Conservation (phyloP, 2,329 filamentous ascomycete genomes). For the Colletotrichum sp. region DNA sequence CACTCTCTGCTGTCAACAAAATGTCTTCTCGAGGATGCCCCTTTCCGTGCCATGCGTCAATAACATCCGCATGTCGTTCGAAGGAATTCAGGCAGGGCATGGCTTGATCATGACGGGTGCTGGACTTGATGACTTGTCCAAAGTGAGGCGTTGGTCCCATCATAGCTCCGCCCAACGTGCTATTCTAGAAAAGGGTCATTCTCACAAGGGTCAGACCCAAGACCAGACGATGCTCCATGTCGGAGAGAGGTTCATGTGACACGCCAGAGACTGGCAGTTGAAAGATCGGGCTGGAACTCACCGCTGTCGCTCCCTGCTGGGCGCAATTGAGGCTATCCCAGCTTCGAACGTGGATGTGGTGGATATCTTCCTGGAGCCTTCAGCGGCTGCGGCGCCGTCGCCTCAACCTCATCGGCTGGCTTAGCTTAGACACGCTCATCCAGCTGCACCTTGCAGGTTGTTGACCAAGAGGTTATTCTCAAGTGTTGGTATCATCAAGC, state of each 20-base stretch:
- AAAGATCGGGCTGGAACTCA: not conserved
- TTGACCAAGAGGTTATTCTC: not conserved
- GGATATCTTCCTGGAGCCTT: not conserved
- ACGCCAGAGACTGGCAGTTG: not conserved
- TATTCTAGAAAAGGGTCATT: not conserved
- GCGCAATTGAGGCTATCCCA: conserved; percentile 13
- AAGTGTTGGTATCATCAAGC: not conserved
- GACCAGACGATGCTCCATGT: conserved; percentile 4
- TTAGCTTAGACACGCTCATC: not conserved
- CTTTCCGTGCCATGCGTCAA: not conserved
- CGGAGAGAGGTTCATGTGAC: conserved; percentile 4
- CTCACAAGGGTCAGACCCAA: not conserved
- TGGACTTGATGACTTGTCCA: not conserved
- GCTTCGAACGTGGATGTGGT: not conserved
- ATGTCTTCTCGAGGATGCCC: not conserved
- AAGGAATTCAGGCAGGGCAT: not conserved
- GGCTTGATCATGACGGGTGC: not conserved
- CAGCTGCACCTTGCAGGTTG: not conserved
- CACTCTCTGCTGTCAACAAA: not conserved
- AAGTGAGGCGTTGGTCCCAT: conserved; percentile 2
- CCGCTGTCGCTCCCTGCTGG: not conserved
- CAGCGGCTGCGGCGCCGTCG: conserved; percentile 11
- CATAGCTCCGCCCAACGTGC: not conserved
- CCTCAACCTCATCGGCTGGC: not conserved
- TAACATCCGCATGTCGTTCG: not conserved